phyloP scores from a whole-genome alignment of 139 green algal genomes.

The Chlamydomonas asymmetrica region DNA sequence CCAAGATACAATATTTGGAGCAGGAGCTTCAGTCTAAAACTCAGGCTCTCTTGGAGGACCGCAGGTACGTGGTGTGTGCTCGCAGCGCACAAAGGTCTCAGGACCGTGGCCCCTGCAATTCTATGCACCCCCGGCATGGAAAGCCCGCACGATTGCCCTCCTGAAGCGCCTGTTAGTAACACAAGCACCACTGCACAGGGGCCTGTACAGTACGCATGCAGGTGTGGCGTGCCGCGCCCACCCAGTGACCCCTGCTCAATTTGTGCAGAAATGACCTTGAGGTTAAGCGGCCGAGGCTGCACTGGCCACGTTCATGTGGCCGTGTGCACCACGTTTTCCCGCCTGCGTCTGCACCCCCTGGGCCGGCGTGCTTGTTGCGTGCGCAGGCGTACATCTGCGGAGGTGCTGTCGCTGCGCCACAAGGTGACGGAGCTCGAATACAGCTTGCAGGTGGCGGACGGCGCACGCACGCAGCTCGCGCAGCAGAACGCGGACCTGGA shows the following conservation, averaged over 20 bases:
- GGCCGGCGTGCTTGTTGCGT: too few relatives aligned
- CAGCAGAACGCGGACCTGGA: conserved; percentile 34
- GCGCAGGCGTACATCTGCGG: conserved; percentile 2
- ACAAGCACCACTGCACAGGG: neutral
- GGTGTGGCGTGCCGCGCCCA: too few relatives aligned
- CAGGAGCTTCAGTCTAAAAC: conserved; percentile 31
- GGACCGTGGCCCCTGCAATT: neutral
- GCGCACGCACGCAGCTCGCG: neutral
- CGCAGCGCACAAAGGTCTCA: too few relatives aligned
- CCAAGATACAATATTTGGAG: conserved; percentile 34
- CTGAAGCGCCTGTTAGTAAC: neutral
- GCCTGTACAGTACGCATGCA: neutral
- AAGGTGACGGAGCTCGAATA: conserved; percentile 26
- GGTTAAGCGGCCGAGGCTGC: too few relatives aligned
- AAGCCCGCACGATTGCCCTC: neutral
- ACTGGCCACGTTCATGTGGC: too few relatives aligned
- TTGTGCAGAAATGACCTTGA: too few relatives aligned
- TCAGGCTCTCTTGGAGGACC: conserved; percentile 2
- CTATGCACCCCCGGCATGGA: neutral
- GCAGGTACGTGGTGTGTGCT: conserved; percentile 10
- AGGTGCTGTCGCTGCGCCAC: conserved; percentile 38
- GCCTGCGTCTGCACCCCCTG: too few relatives aligned
- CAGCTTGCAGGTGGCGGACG: conserved; percentile 4
- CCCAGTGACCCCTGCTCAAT: too few relatives aligned
- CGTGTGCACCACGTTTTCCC: too few relatives aligned